phyloP scores from a whole-genome alignment of 169 alveolate genomes.

The Cytauxzoon felis region DNA sequence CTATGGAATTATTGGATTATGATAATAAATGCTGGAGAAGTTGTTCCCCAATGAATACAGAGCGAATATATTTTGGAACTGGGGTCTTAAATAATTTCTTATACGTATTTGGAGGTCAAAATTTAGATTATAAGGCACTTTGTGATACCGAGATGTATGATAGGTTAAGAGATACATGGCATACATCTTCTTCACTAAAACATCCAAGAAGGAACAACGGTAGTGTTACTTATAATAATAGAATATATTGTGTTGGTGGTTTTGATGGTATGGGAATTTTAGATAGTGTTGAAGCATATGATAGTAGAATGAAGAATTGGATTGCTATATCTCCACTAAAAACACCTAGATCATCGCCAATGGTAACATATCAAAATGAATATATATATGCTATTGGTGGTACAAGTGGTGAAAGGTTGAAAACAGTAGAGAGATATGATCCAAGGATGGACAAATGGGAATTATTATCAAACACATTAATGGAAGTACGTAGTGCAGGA shows the following conservation, averaged over 20 bases:
- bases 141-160: conserved; percentile 87
- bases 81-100: conserved; percentile 75
- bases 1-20: conserved; percentile 79
- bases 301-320: conserved; percentile 83
- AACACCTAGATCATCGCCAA: conserved; percentile 82
- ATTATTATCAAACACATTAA: conserved; percentile 65
- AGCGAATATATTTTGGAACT: conserved; percentile 77
- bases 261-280: conserved; percentile 76
- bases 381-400: conserved; percentile 79
- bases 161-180: conserved; percentile 82
- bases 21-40: conserved; percentile 84
- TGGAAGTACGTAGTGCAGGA: conserved; percentile 84
- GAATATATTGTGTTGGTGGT: conserved; percentile 79
- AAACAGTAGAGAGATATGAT: conserved; percentile 81
- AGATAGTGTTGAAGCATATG: conserved; percentile 80
- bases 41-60: conserved; percentile 82
- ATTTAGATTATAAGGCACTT: conserved; percentile 86
- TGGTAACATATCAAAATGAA: conserved; percentile 76
- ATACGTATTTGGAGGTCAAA: conserved; percentile 87
- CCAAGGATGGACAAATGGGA: conserved; percentile 85
- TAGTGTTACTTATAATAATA: conserved; percentile 64
- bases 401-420: conserved; percentile 81
- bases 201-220: conserved; percentile 79
- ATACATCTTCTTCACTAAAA: conserved; percentile 69
- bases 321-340: conserved; percentile 76